Percentiles rank a stretch among this genome's conserved stretches.
Conservation (phyloP, 805 yeast species). For the Brettanomyces bruxellensis region DNA sequence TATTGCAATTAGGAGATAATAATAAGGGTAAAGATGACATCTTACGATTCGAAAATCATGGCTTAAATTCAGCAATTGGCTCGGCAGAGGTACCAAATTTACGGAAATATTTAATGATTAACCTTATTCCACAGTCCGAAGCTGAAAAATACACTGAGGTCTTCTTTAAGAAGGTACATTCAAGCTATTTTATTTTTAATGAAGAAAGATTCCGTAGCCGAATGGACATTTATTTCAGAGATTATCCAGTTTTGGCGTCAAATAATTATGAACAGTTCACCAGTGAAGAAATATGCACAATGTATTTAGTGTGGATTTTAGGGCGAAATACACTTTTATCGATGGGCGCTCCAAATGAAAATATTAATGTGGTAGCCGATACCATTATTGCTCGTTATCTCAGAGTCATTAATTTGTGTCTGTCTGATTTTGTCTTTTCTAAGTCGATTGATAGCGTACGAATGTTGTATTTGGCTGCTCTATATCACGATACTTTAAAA, state of each 20-base stretch:
- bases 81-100: too few species aligned
- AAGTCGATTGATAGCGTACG: slow-evolving; percentile 27
- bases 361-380: slow-evolving; percentile 9
- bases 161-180: slow-evolving; percentile 29
- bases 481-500: slow-evolving; percentile 26
- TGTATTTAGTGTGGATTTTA: slow-evolving; percentile 31
- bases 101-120: too few species aligned
- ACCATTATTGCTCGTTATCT: slow-evolving; percentile 16
- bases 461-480: slow-evolving; percentile 25
- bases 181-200: slow-evolving; percentile 27
- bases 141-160: slow-evolving; percentile 17
- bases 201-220: slow-evolving; percentile 19
- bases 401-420: slow-evolving; percentile 24
- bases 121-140: too few species aligned
- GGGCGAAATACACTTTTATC: slow-evolving; percentile 13
- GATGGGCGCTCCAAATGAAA: slow-evolving; percentile 2
- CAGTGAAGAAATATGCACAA: slow-evolving; percentile 24
- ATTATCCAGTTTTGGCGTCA: slow-evolving; percentile 3
- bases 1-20: slow-evolving; percentile 8
- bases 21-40: slow-evolving; percentile 2
- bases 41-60: too few species aligned
- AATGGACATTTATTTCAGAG: slow-evolving; percentile 14
- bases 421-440: slow-evolving; percentile 25
- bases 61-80: too few species aligned
- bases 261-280: slow-evolving; percentile 4